A percentile compares a stretch with the other conserved stretches of the same genome.
These are phyloP conservation scores for Coniochaeta ligniaria DNA, from an alignment of 2,329 filamentous ascomycete genomes.

Conservation along the genomic window DNA sequence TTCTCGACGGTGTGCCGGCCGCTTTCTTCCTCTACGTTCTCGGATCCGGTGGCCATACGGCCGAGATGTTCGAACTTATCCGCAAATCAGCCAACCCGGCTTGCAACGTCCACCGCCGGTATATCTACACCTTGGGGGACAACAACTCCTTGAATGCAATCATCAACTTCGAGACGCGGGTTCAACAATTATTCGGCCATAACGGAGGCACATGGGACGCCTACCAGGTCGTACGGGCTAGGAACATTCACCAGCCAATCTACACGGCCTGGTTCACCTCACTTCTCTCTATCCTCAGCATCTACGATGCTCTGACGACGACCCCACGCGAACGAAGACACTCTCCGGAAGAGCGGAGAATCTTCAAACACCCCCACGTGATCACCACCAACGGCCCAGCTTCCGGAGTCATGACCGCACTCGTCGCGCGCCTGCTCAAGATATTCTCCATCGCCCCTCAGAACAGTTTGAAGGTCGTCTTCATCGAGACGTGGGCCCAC, in stretches of 20 bases:
- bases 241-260: conserved; percentile 75
- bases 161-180: conserved; percentile 52
- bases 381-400: conserved; percentile 86
- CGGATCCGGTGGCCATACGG: conserved; percentile 88
- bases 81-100: conserved; percentile 47
- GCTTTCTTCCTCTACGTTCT: conserved; percentile 71
- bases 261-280: conserved; percentile 65
- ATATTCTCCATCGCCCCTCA: conserved; percentile 35
- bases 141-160: conserved; percentile 59
- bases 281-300: conserved; percentile 47
- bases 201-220: conserved; percentile 51
- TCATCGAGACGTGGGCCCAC: conserved; percentile 88
- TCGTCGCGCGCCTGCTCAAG: conserved; percentile 42
- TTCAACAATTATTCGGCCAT: conserved; percentile 24
- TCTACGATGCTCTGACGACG: conserved; percentile 22
- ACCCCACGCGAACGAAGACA: conserved; percentile 8
- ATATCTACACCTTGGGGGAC: conserved; percentile 74
- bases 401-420: conserved; percentile 69
- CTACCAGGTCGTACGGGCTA: conserved; percentile 65
- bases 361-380: conserved; percentile 55
- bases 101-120: conserved; percentile 62
- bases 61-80: conserved; percentile 88
- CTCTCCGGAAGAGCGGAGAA: conserved; percentile 6
- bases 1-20: conserved; percentile 11
- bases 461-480: conserved; percentile 65